Percentiles rank a stretch among this genome's conserved stretches.
Conservation (phyloP, 495 filamentous ascomycete species). For the Achaetomiella virescens region DNA sequence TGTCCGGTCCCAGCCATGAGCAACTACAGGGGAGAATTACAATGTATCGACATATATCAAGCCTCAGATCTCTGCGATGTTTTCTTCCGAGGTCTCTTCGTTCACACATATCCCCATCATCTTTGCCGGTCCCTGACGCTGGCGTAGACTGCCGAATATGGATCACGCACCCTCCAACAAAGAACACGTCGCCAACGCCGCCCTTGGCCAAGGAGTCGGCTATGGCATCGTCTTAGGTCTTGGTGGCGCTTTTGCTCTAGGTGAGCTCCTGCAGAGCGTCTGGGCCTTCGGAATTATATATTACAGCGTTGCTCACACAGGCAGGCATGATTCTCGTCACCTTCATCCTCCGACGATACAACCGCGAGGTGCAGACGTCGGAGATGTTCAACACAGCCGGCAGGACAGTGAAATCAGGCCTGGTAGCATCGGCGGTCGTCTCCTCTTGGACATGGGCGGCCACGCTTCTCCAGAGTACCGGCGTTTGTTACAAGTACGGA, state of each 20-base stretch:
- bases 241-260: slow-evolving; percentile 70
- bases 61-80: too few relatives aligned
- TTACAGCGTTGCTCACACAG: background rate
- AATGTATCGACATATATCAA: background rate
- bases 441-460: slow-evolving; percentile 95
- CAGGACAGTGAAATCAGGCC: slow-evolving; percentile 85
- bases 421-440: slow-evolving; percentile 93
- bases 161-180: slow-evolving; percentile 14
- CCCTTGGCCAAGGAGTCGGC: slow-evolving; percentile 64
- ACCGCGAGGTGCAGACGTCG: slow-evolving; percentile 89
- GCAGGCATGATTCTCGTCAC: slow-evolving; percentile 56
- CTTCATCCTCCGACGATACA: slow-evolving; percentile 76
- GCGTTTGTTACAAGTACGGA: slow-evolving; percentile 87
- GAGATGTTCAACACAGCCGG: slow-evolving; percentile 98
- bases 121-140: background rate
- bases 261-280: too few relatives aligned
- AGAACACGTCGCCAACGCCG: slow-evolving; percentile 33
- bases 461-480: slow-evolving; percentile 74
- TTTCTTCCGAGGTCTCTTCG: background rate
- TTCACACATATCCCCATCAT: too few relatives aligned
- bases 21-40: background rate
- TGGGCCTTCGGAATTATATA: background rate
- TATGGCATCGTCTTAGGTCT: slow-evolving; percentile 81
- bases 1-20: background rate
- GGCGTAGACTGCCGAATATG: background rate